Conservation (phyloP, 176 grass and related monocot genomes). For the Tuctoria greenei region DNA sequence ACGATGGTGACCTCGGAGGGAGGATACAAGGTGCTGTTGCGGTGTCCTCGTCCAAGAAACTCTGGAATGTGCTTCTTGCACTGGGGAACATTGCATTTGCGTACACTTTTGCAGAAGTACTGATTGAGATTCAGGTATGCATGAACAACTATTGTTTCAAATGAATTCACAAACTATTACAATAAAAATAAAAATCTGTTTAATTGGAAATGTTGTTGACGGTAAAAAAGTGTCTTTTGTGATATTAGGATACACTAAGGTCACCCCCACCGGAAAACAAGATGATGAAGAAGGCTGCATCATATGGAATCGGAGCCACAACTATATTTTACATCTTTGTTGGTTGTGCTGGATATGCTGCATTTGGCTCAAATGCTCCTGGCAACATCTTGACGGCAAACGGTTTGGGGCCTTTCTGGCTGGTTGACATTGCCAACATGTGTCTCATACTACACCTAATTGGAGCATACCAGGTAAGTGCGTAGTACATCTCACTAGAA, state of each 20-base stretch:
- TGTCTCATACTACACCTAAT: slow-evolving; percentile 73
- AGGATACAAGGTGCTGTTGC: slow-evolving; percentile 33
- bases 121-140: slow-evolving; percentile 85
- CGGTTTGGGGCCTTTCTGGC: slow-evolving; percentile 66
- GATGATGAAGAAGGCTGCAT: slow-evolving; percentile 78
- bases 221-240: slow-evolving; percentile 1
- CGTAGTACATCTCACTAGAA: background rate
- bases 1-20: slow-evolving; percentile 35
- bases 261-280: slow-evolving; percentile 66
- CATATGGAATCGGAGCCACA: slow-evolving; percentile 69
- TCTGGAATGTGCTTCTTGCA: slow-evolving; percentile 68
- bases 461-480: slow-evolving; percentile 75
- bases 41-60: slow-evolving; percentile 45
- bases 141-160: background rate
- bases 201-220: background rate
- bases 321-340: slow-evolving; percentile 73
- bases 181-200: background rate
- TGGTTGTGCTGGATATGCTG: slow-evolving; percentile 69
- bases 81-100: slow-evolving; percentile 91
- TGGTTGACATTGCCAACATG: slow-evolving; percentile 69
- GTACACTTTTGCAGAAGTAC: slow-evolving; percentile 82
- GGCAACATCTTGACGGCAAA: slow-evolving; percentile 74
- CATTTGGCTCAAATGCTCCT: slow-evolving; percentile 59
- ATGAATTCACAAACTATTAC: too few relatives aligned
- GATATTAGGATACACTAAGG: slow-evolving; percentile 62